Evolutionary conservation across 1,139 yeast genomes (phyloP).

Genomic region (Sugiyamaella pinicola): DNA sequence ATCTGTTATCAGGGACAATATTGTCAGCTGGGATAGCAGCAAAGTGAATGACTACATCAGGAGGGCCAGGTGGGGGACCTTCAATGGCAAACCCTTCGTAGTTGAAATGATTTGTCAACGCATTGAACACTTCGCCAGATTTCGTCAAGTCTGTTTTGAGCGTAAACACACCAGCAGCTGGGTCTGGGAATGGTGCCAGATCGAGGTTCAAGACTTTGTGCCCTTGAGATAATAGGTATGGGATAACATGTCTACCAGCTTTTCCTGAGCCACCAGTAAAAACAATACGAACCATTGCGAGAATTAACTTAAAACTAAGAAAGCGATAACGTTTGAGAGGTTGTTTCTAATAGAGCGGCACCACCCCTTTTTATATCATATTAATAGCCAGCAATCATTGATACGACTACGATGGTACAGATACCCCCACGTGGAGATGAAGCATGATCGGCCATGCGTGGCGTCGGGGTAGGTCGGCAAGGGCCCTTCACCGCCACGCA

Average conservation of each 20-base stretch:
- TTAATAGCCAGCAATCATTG: no score
- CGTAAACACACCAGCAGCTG: slow-evolving; percentile 22
- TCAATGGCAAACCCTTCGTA: slow-evolving; percentile 21
- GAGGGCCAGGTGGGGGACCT: slow-evolving; percentile 24
- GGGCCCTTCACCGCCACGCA: not conserved
- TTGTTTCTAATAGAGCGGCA: no score
- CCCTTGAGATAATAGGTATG: slow-evolving; percentile 24
- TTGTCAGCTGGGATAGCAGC: slow-evolving; percentile 25
- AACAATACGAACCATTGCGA: slow-evolving; percentile 22
- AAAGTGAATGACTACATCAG: slow-evolving; percentile 26
- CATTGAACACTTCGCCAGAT: slow-evolving; percentile 26
- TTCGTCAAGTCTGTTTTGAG: slow-evolving; percentile 24
- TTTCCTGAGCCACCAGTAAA: slow-evolving; percentile 27
- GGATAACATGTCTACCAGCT: slow-evolving; percentile 25
- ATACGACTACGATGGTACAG: no score
- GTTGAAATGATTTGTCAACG: slow-evolving; percentile 22
- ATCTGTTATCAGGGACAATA: slow-evolving; percentile 28
- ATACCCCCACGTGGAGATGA: slow-evolving; percentile 17
- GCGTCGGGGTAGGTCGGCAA: not conserved
- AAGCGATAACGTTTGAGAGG: no score
- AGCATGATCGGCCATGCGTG: not conserved
- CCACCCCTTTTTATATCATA: no score
- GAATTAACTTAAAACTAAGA: not conserved
- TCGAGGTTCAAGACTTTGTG: slow-evolving; percentile 25
- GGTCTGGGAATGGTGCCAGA: slow-evolving; percentile 24